Conservation (phyloP, 768 basidiomycete species). For the Cystoderma amianthinum region DNA sequence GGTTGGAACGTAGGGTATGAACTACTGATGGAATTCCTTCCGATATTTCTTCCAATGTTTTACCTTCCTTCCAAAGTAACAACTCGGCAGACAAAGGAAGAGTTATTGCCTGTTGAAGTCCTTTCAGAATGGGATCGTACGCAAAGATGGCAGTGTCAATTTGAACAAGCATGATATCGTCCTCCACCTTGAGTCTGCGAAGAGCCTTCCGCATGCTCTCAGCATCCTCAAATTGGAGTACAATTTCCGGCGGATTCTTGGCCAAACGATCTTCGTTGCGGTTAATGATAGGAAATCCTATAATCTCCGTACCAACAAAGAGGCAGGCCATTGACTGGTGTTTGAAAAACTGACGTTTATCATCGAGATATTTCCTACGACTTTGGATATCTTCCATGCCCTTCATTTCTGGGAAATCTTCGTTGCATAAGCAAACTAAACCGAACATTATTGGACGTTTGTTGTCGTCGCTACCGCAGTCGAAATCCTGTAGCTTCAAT, state of each 20-base stretch:
- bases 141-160: slow-evolving; percentile 59
- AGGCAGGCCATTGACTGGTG: slow-evolving; percentile 53
- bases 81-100: slow-evolving; percentile 47
- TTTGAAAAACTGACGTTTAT: slow-evolving; percentile 30
- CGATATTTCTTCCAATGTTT: slow-evolving; percentile 3
- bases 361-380: slow-evolving; percentile 30
- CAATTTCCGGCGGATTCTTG: slow-evolving; percentile 38
- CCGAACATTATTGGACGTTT: slow-evolving; percentile 15
- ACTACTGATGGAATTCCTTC: slow-evolving; percentile 10
- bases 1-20: slow-evolving; percentile 20
- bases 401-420: slow-evolving; percentile 29
- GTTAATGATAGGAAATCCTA: slow-evolving; percentile 46
- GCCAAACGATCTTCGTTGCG: slow-evolving; percentile 49
- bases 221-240: slow-evolving; percentile 45
- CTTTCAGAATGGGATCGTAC: slow-evolving; percentile 55
- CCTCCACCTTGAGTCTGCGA: slow-evolving; percentile 24
- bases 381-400: slow-evolving; percentile 16
- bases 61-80: slow-evolving; percentile 40
- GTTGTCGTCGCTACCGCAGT: slow-evolving; percentile 18
- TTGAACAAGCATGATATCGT: slow-evolving; percentile 38
- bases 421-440: slow-evolving; percentile 25
- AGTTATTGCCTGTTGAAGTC: slow-evolving; percentile 36
- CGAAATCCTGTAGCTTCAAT: slow-evolving; percentile 26
- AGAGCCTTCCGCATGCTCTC: slow-evolving; percentile 30
- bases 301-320: slow-evolving; percentile 35